Evolutionary conservation across 495 filamentous ascomycete species (phyloP).

Genomic region (Penicillium daleae): DNA sequence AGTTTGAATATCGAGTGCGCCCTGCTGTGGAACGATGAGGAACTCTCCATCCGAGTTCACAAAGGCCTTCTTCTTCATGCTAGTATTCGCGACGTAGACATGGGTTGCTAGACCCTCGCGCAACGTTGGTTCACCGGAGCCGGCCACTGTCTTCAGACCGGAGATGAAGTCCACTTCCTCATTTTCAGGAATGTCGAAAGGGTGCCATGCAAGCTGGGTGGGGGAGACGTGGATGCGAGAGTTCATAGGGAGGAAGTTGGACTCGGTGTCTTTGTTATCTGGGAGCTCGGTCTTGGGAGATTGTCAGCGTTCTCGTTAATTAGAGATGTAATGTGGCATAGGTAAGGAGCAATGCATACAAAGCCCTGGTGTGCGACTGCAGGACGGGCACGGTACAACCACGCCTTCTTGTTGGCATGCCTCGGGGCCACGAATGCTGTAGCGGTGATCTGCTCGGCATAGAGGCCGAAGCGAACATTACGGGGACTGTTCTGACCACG

Average conservation of each 20-base stretch:
- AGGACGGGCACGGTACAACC: conserved; percentile 52
- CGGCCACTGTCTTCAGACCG: conserved; percentile 54
- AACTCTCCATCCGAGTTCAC: conserved; percentile 57
- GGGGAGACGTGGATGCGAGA: conserved; percentile 65
- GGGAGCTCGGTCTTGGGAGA: conserved; percentile 43
- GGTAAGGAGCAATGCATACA: conserved; percentile 30
- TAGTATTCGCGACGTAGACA: conserved; percentile 49
- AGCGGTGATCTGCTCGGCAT: conserved; percentile 53
- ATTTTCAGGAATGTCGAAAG: conserved; percentile 46
- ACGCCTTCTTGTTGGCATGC: conserved; percentile 53
- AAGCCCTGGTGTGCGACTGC: conserved; percentile 56
- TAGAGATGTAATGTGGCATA: background rate
- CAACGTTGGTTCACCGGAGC: conserved; percentile 53
- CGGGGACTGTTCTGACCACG: conserved; percentile 53
- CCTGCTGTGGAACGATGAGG: conserved; percentile 52
- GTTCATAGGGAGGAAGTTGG: conserved; percentile 51
- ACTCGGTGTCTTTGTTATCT: conserved; percentile 52
- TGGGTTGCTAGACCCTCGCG: conserved; percentile 53
- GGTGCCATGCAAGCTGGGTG: conserved; percentile 54
- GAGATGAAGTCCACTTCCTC: conserved; percentile 47
- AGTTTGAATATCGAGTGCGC: conserved; percentile 53
- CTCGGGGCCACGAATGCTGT: conserved; percentile 52
- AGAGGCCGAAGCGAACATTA: conserved; percentile 50
- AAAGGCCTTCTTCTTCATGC: conserved; percentile 50
- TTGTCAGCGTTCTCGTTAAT: conserved; percentile 15